phyloP scores from a whole-genome alignment of 1,284 basidiomycete genomes.

The Papiliotrema nemorosa region DNA sequence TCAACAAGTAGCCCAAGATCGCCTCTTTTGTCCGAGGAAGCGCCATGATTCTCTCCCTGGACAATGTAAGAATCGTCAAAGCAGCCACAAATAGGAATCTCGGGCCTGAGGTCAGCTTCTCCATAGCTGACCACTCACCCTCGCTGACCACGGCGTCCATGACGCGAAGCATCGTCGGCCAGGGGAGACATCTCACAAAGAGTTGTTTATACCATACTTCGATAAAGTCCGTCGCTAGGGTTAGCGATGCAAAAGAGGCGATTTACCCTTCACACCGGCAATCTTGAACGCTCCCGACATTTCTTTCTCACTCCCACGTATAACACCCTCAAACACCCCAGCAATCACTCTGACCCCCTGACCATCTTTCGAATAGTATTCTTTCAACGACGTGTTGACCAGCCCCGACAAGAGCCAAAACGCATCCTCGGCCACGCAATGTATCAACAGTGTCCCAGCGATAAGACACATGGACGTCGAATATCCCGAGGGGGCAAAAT shows the following conservation, averaged over 20 bases:
- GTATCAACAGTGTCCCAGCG: constrained; percentile 71
- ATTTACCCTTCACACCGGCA: constrained; percentile 52
- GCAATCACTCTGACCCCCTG: constrained; percentile 76
- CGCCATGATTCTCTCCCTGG: constrained; percentile 35
- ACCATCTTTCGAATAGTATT: constrained; percentile 71
- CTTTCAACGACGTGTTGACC: constrained; percentile 64
- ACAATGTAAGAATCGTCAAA: constrained; percentile 61
- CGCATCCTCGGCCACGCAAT: constrained; percentile 83
- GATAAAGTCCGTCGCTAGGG: constrained; percentile 35
- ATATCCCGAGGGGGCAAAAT: constrained; percentile 64
- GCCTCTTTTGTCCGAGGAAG: constrained; percentile 20
- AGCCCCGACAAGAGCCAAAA: constrained; percentile 77
- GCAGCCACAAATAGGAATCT: constrained; percentile 76
- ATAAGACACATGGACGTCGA: constrained; percentile 62
- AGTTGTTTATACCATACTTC: constrained; percentile 50
- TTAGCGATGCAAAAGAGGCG: not conserved
- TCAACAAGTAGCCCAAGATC: constrained; percentile 34
- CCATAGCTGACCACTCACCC: constrained; percentile 53
- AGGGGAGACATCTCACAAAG: constrained; percentile 74
- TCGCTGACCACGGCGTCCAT: constrained; percentile 88
- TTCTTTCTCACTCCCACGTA: constrained; percentile 65
- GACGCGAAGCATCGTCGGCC: constrained; percentile 68
- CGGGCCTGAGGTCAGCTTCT: constrained; percentile 57
- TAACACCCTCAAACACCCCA: constrained; percentile 67
- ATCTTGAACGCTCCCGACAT: constrained; percentile 60